phyloP scores from a whole-genome alignment of 805 yeast genomes.

The Brettanomyces anomalus region DNA sequence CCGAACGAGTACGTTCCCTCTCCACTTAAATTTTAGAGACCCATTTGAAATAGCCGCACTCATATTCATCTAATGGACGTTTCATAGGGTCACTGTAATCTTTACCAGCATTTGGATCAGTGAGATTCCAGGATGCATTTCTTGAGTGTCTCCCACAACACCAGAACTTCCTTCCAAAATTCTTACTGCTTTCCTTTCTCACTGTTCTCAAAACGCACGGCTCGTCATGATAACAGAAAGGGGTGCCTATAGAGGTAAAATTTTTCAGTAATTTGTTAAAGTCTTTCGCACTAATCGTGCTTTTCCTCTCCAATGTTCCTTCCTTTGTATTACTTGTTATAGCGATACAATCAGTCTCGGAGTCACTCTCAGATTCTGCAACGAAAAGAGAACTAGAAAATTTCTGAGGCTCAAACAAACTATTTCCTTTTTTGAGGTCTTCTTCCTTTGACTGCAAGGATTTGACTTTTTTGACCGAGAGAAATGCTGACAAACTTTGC shows the following conservation, averaged over 20 bases:
- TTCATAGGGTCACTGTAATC: slow-evolving; percentile 3
- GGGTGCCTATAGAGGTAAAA: slow-evolving; percentile 18
- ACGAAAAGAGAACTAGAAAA: slow-evolving; percentile 6
- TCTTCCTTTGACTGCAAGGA: neutral
- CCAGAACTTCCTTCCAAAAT: slow-evolving; percentile 48
- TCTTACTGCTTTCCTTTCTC: slow-evolving; percentile 26
- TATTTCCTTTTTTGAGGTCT: too few relatives aligned
- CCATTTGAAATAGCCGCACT: slow-evolving; percentile 53
- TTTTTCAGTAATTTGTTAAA: slow-evolving; percentile 15
- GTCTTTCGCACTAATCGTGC: neutral
- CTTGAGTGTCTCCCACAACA: slow-evolving; percentile 32
- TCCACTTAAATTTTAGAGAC: slow-evolving; percentile 14
- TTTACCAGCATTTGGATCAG: slow-evolving; percentile 4
- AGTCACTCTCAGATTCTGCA: slow-evolving; percentile 7
- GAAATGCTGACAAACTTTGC: neutral
- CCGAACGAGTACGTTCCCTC: neutral
- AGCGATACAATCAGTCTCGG: slow-evolving; percentile 1
- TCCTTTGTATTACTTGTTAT: neutral
- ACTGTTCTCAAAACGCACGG: slow-evolving; percentile 39
- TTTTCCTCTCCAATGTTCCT: neutral
- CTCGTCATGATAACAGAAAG: slow-evolving; percentile 39
- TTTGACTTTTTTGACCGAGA: neutral
- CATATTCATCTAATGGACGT: slow-evolving; percentile 18
- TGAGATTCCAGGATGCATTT: slow-evolving; percentile 22
- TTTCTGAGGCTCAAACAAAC: too few relatives aligned